Conservation (phyloP, 2,329 filamentous ascomycete species). For the Diaporthe citrichinensis region DNA sequence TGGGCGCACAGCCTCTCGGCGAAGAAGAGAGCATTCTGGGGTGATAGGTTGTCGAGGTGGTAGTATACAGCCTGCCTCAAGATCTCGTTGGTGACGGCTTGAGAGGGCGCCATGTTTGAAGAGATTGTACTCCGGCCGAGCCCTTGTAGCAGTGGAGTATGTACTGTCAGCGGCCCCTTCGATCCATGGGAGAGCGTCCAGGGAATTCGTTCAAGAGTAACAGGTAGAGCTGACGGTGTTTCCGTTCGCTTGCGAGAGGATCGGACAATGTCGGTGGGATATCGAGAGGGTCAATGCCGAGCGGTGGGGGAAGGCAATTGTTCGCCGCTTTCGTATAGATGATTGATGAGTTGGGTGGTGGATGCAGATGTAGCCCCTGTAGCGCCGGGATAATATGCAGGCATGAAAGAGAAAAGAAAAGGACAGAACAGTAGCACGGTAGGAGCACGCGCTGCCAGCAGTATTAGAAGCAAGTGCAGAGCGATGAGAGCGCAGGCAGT, state of each 20-base stretch:
- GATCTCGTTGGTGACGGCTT: constrained; percentile 63
- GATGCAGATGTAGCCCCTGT: constrained; percentile 32
- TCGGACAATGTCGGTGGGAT: neutral
- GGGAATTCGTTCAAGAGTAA: constrained; percentile 5
- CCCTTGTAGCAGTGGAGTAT: constrained; percentile 43
- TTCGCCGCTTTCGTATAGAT: constrained; percentile 23
- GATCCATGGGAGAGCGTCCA: constrained; percentile 52
- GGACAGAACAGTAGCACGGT: neutral
- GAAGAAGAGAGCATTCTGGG: constrained; percentile 94
- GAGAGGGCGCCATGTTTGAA: constrained; percentile 66
- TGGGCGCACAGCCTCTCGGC: constrained; percentile 88
- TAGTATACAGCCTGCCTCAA: constrained; percentile 74
- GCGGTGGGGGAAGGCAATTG: neutral
- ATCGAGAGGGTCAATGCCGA: constrained; percentile 14
- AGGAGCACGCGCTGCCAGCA: constrained; percentile 20
- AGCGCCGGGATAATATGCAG: constrained; percentile 30
- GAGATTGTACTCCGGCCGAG: constrained; percentile 41
- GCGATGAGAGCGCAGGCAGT: neutral
- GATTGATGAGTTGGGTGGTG: constrained; percentile 18
- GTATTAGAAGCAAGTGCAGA: constrained; percentile 14
- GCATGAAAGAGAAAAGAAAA: constrained; percentile 26
- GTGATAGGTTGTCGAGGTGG: constrained; percentile 89
- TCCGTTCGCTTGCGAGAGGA: neutral
- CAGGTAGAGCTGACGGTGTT: neutral
- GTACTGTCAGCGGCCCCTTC: constrained; percentile 44